A percentile compares a stretch with the other conserved stretches of the same genome.
Conservation (phyloP, 2,329 filamentous ascomycete genomes). For the Sporothrix phasma region DNA sequence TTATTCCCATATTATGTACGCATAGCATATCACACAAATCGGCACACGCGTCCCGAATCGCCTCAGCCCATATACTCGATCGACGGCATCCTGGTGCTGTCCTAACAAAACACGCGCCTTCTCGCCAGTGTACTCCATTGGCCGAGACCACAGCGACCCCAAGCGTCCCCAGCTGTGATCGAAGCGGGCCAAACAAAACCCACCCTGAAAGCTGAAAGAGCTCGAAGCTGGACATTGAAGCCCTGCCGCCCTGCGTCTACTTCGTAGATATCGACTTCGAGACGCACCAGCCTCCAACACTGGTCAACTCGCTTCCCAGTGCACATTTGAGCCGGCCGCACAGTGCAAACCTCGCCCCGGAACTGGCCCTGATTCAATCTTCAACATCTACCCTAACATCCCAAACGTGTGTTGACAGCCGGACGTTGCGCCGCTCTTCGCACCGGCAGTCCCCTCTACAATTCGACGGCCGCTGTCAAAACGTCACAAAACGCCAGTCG, state of each 20-base stretch:
- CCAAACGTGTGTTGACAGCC: background rate
- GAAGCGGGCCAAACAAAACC: background rate
- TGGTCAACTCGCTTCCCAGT: background rate
- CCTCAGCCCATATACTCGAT: background rate
- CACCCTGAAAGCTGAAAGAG: background rate
- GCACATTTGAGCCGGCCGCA: background rate
- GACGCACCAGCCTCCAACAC: background rate
- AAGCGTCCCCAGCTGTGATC: background rate
- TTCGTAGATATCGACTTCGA: background rate
- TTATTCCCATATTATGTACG: slow-evolving; percentile 5
- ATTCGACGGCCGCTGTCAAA: background rate
- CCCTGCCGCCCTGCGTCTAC: background rate
- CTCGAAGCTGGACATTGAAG: background rate
- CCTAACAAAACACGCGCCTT: background rate
- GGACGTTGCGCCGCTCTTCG: background rate
- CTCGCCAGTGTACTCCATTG: background rate
- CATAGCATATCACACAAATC: background rate
- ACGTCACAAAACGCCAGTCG: background rate
- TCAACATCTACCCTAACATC: background rate
- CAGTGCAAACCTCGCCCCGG: background rate
- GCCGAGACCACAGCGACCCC: background rate
- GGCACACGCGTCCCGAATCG: background rate
- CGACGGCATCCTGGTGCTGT: background rate
- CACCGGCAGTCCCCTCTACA: background rate
- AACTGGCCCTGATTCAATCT: background rate